Evolutionary conservation across 202 grass and related monocot species (phyloP).

Genomic region (Schoenoplectus tabernaemontani): DNA sequence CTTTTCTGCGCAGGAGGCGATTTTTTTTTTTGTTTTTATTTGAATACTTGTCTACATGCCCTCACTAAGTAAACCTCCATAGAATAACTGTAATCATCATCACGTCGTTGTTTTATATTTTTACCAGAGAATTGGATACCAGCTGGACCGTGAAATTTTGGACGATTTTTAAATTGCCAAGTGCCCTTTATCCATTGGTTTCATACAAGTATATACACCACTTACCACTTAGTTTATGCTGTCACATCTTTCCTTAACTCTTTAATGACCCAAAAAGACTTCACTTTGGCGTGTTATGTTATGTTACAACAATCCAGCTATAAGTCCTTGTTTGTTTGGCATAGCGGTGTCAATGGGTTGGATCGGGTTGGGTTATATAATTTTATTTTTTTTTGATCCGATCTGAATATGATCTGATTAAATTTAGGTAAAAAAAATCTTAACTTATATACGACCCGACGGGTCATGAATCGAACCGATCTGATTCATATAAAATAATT

Average conservation of each 20-base stretch:
- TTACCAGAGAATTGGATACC: neutral
- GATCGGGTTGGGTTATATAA: too few species aligned
- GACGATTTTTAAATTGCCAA: constrained; percentile 5
- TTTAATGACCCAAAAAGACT: constrained; percentile 8
- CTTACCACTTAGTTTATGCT: neutral
- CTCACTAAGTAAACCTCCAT: neutral
- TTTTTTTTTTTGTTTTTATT: neutral
- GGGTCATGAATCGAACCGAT: too few species aligned
- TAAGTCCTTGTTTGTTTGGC: neutral
- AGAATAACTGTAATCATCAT: neutral
- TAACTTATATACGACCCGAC: too few species aligned
- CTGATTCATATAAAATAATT: too few species aligned
- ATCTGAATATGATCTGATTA: too few species aligned
- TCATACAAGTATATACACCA: too few species aligned
- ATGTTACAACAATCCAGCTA: neutral
- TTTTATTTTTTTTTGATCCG: too few species aligned
- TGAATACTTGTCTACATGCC: neutral
- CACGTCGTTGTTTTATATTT: neutral
- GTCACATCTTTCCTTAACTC: neutral
- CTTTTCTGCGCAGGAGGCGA: neutral
- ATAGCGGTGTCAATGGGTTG: too few species aligned
- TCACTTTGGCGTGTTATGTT: neutral
- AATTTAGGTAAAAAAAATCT: too few species aligned
- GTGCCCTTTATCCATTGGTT: neutral
- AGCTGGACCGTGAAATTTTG: neutral